A percentile compares a stretch with the other conserved stretches of the same genome.
Conservation (phyloP, 768 basidiomycete genomes). For the Suillus luteus region DNA sequence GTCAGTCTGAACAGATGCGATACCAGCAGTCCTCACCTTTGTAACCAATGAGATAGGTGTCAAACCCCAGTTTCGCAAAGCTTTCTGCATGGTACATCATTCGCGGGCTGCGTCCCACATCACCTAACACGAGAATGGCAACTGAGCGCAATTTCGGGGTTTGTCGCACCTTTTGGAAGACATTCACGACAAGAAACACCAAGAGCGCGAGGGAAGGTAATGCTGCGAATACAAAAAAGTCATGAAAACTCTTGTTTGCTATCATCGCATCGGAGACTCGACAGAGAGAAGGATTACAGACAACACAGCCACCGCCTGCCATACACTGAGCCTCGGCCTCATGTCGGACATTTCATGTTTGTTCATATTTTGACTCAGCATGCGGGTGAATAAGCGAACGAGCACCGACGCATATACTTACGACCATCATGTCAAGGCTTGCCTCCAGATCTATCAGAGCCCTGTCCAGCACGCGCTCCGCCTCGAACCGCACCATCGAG, state of each 20-base stretch:
- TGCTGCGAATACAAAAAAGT: constrained; percentile 12
- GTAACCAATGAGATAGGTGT: constrained; percentile 85
- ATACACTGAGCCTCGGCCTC: no score
- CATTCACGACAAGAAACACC: constrained; percentile 15
- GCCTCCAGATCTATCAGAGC: constrained; percentile 21
- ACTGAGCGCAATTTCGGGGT: constrained; percentile 59
- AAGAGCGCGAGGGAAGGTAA: constrained; percentile 19
- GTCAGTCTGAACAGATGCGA: constrained; percentile 9
- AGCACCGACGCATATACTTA: not conserved
- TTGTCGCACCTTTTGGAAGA: constrained; percentile 21
- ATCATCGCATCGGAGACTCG: constrained; percentile 11
- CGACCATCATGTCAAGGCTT: constrained; percentile 19
- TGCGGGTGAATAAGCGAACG: not conserved
- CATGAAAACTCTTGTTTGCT: not conserved
- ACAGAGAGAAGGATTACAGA: not conserved
- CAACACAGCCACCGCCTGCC: not conserved
- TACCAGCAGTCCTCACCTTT: constrained; percentile 52
- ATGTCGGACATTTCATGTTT: not conserved
- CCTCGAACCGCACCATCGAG: constrained; percentile 13
- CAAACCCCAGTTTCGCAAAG: constrained; percentile 78
- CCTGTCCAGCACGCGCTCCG: constrained; percentile 6
- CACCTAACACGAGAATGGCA: constrained; percentile 91
- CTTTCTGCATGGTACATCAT: constrained; percentile 99
- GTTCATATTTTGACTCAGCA: not conserved
- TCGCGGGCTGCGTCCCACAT: constrained; percentile 92